phyloP scores from a whole-genome alignment of 805 yeast species.

The Candida berthetii region DNA sequence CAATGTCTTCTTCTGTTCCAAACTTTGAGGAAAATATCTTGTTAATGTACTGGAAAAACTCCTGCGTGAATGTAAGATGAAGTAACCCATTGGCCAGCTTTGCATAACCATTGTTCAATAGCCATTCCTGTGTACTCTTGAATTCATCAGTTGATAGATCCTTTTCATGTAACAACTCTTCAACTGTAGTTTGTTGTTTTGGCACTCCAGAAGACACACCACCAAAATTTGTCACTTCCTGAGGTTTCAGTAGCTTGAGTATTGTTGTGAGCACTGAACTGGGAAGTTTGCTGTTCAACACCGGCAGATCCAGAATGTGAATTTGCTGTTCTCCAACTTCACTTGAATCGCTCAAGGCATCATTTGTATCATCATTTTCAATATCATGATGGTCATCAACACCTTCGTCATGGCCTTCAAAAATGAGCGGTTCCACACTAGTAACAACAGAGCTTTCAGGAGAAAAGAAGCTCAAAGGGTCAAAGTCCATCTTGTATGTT shows the following conservation, averaged over 20 bases:
- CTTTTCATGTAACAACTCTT: constrained; percentile 26
- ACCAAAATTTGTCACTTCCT: constrained; percentile 45
- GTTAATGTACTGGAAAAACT: constrained; percentile 42
- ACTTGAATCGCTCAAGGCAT: neutral
- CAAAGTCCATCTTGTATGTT: constrained; percentile 22
- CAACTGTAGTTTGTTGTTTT: constrained; percentile 4
- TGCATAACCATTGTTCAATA: constrained; percentile 27
- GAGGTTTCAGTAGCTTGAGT: constrained; percentile 37
- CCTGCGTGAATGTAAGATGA: constrained; percentile 26
- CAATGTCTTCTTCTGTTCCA: constrained; percentile 31
- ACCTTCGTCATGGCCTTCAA: neutral
- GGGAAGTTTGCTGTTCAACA: neutral
- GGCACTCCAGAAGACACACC: constrained; percentile 6
- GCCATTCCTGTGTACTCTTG: constrained; percentile 36
- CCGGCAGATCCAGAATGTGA: neutral
- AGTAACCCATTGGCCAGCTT: constrained; percentile 21
- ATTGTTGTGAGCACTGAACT: neutral
- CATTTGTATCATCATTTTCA: neutral
- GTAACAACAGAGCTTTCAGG: constrained; percentile 7
- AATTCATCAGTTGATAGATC: constrained; percentile 22
- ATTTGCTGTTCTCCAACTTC: constrained; percentile 1
- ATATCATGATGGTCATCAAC: neutral
- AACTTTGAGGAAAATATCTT: constrained; percentile 39
- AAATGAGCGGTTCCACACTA: neutral
- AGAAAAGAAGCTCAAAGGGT: constrained; percentile 29